Conservation (phyloP, 805 yeast species). For the Nakazawaea populi region DNA sequence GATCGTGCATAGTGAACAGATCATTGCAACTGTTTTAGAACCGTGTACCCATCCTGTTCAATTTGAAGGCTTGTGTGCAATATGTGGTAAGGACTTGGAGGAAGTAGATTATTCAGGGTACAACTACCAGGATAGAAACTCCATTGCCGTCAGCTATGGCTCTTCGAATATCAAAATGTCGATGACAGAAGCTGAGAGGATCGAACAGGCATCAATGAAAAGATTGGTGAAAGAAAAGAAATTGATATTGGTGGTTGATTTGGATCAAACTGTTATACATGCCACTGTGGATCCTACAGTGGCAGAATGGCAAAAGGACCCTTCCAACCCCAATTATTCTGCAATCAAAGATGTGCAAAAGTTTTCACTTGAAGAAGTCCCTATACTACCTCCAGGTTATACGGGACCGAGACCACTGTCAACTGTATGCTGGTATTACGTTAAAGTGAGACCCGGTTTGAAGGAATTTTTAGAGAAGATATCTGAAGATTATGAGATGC, state of each 20-base stretch:
- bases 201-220: slow-evolving; percentile 63
- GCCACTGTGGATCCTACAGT: slow-evolving; percentile 98
- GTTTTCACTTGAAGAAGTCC: slow-evolving; percentile 75
- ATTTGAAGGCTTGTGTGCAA: slow-evolving; percentile 90
- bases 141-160: slow-evolving; percentile 86
- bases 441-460: slow-evolving; percentile 86
- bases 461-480: slow-evolving; percentile 62
- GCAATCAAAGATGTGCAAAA: slow-evolving; percentile 76
- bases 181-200: slow-evolving; percentile 76
- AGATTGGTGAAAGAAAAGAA: slow-evolving; percentile 57
- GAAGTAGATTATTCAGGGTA: slow-evolving; percentile 72
- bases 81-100: slow-evolving; percentile 79
- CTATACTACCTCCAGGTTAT: slow-evolving; percentile 50
- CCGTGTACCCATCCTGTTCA: slow-evolving; percentile 92
- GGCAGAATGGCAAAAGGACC: slow-evolving; percentile 91
- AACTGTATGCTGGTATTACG: slow-evolving; percentile 80
- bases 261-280: slow-evolving; percentile 96
- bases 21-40: slow-evolving; percentile 57
- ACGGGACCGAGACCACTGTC: slow-evolving; percentile 56
- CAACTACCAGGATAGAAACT: slow-evolving; percentile 66
- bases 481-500: slow-evolving; percentile 72
- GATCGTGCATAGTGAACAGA: slow-evolving; percentile 38
- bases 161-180: slow-evolving; percentile 80
- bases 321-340: slow-evolving; percentile 76
- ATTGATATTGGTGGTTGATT: slow-evolving; percentile 87